phyloP scores from a whole-genome alignment of 768 basidiomycete species.

The Termitomyces sp. region DNA sequence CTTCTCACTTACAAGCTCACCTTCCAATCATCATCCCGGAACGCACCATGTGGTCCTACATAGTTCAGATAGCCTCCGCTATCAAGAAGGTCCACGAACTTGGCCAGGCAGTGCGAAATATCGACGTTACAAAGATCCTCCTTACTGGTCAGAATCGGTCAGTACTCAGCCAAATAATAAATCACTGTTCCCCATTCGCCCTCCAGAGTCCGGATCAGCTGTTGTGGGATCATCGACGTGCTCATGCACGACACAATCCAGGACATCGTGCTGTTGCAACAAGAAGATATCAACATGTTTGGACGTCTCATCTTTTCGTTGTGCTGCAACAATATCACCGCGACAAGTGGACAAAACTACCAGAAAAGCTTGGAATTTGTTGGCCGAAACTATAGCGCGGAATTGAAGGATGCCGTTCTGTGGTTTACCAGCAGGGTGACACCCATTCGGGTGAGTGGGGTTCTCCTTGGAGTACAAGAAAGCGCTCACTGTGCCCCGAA shows the following conservation, averaged over 20 bases:
- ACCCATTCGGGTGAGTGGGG: slow-evolving; percentile 48
- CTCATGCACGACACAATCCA: slow-evolving; percentile 68
- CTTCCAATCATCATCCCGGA: slow-evolving; percentile 54
- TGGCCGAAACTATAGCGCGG: slow-evolving; percentile 66
- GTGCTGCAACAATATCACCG: slow-evolving; percentile 62
- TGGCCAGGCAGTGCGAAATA: slow-evolving; percentile 72
- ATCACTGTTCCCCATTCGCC: not conserved
- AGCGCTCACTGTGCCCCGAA: not conserved
- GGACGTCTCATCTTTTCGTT: slow-evolving; percentile 80
- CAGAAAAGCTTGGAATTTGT: slow-evolving; percentile 75
- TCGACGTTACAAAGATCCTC: slow-evolving; percentile 85
- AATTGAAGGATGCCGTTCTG: slow-evolving; percentile 75
- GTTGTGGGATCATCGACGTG: slow-evolving; percentile 85
- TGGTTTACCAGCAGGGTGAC: slow-evolving; percentile 73
- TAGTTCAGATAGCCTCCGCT: slow-evolving; percentile 84
- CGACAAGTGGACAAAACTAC: slow-evolving; percentile 55
- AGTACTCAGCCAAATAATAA: not conserved
- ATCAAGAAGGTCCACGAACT: slow-evolving; percentile 82
- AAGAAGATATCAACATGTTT: slow-evolving; percentile 86
- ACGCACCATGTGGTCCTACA: slow-evolving; percentile 85
- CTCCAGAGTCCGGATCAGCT: slow-evolving; percentile 72
- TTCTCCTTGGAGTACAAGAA: not conserved
- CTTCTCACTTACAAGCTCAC: slow-evolving; percentile 18
- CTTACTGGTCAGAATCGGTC: slow-evolving; percentile 88
- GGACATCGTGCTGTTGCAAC: slow-evolving; percentile 58